Conservation (phyloP, 2,329 filamentous ascomycete genomes). For the Shiraia bambusicola region DNA sequence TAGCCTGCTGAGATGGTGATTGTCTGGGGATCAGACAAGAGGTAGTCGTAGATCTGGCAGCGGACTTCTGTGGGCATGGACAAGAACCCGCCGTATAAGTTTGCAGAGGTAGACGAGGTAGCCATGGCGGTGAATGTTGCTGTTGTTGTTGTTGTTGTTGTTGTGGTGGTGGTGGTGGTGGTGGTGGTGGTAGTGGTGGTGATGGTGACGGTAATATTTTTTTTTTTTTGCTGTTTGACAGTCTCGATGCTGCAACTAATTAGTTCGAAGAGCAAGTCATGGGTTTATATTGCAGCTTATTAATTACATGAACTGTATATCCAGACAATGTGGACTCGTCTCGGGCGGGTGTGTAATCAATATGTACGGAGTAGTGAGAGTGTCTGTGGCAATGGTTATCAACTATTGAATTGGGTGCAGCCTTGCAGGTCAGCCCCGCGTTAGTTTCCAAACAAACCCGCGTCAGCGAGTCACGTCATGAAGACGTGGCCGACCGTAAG, state of each 20-base stretch:
- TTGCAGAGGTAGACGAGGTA: neutral
- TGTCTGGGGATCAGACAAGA: conserved; percentile 37
- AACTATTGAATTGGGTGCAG: conserved; percentile 15
- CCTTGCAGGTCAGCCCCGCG: conserved; percentile 11
- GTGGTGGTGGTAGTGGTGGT: no score
- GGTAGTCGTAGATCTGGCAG: conserved; percentile 46
- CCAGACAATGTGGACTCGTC: no score
- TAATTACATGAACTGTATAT: no score
- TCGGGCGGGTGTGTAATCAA: no score
- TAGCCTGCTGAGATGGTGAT: conserved; percentile 46
- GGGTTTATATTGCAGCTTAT: neutral
- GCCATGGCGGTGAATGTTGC: conserved; percentile 3
- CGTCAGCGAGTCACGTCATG: conserved; percentile 16
- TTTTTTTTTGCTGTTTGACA: neutral
- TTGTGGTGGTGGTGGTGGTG: conserved; percentile 3
- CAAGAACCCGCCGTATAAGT: conserved; percentile 18
- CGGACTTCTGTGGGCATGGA: conserved; percentile 45
- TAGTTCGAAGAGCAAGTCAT: no score
- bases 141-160: no score
- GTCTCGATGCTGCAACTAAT: neutral
- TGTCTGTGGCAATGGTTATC: neutral
- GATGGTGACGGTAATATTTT: no score
- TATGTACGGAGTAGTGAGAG: no score
- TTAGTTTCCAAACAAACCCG: conserved; percentile 17
- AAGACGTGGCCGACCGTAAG: conserved; percentile 1